A percentile compares a stretch with the other conserved stretches of the same genome.
Evolutionary conservation across 371 early-diverging fungal species (phyloP).

Genomic region (Quaeritorhiza haematococci): DNA sequence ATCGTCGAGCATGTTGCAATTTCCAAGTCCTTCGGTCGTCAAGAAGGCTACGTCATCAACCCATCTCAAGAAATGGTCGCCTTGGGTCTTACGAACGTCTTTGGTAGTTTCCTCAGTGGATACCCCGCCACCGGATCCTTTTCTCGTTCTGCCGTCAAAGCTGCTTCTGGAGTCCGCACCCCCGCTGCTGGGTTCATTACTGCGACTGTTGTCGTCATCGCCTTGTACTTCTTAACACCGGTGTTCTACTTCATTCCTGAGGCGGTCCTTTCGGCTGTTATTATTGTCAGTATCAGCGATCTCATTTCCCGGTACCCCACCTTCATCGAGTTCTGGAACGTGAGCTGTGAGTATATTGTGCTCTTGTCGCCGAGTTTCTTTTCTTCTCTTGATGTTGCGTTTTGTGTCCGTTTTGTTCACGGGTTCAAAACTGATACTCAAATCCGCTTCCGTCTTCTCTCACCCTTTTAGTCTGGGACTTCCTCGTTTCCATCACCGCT

Average conservation of each 20-base stretch:
- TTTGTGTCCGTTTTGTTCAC: too few relatives aligned
- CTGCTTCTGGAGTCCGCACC: slow-evolving; percentile 66
- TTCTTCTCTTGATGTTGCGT: slow-evolving; percentile 2
- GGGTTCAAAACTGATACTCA: too few relatives aligned
- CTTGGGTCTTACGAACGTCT: slow-evolving; percentile 71
- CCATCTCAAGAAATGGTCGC: slow-evolving; percentile 78
- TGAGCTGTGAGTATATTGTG: slow-evolving; percentile 11
- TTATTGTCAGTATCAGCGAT: slow-evolving; percentile 63
- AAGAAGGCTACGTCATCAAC: slow-evolving; percentile 51
- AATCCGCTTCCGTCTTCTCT: slow-evolving; percentile 5
- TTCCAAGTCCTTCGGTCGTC: slow-evolving; percentile 68
- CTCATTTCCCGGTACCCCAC: slow-evolving; percentile 51
- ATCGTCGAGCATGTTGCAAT: slow-evolving; percentile 86
- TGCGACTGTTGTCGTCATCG: slow-evolving; percentile 65
- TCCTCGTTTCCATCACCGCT: slow-evolving; percentile 34
- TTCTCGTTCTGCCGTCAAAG: slow-evolving; percentile 77
- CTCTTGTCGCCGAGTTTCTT: slow-evolving; percentile 1
- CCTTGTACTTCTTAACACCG: slow-evolving; percentile 72
- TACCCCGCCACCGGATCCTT: slow-evolving; percentile 84
- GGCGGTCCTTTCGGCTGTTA: slow-evolving; percentile 71
- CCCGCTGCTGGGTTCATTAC: slow-evolving; percentile 73
- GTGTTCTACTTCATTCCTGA: slow-evolving; percentile 77
- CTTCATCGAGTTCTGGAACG: slow-evolving; percentile 41
- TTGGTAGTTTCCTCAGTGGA: slow-evolving; percentile 75
- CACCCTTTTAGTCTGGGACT: slow-evolving; percentile 21